Evolutionary conservation across 2,329 filamentous ascomycete genomes (phyloP).

Genomic region (Xylaria polymorpha): DNA sequence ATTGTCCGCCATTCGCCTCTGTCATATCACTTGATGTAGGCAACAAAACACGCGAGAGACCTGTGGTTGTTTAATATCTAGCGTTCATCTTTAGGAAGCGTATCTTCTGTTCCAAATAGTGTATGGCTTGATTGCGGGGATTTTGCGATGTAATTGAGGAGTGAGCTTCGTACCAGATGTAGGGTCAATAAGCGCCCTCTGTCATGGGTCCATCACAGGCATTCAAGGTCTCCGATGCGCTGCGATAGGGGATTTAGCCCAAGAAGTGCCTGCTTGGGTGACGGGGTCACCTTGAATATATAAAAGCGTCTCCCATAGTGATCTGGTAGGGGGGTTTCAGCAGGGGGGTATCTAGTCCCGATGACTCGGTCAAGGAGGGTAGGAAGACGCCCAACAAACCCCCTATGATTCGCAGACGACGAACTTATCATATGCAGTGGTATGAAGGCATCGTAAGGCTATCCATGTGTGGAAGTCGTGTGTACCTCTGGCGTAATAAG

Average conservation of each 20-base stretch:
- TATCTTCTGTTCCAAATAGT: neutral
- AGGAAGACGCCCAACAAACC: neutral
- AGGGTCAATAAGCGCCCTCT: neutral
- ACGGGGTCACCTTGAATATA: neutral
- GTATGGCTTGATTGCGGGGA: neutral
- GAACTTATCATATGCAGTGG: neutral
- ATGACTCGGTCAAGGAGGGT: too few species aligned
- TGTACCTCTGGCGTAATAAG: neutral
- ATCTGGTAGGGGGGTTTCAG: neutral
- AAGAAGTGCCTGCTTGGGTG: neutral
- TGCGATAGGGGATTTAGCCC: neutral
- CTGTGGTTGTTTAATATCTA: neutral
- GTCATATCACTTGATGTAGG: neutral
- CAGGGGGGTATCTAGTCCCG: conserved; percentile 1
- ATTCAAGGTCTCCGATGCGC: neutral
- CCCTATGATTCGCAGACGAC: neutral
- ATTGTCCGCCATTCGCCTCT: neutral
- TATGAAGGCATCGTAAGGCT: neutral
- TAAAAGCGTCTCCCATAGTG: neutral
- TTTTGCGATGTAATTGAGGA: neutral
- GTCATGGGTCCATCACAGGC: neutral
- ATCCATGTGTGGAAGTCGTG: neutral
- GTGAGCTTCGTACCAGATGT: neutral
- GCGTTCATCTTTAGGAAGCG: neutral
- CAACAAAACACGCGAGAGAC: neutral